Percentiles rank a stretch among this genome's conserved stretches.
phyloP scores from a whole-genome alignment of 257 asterid genomes.

The Salvia rosmarinus region DNA sequence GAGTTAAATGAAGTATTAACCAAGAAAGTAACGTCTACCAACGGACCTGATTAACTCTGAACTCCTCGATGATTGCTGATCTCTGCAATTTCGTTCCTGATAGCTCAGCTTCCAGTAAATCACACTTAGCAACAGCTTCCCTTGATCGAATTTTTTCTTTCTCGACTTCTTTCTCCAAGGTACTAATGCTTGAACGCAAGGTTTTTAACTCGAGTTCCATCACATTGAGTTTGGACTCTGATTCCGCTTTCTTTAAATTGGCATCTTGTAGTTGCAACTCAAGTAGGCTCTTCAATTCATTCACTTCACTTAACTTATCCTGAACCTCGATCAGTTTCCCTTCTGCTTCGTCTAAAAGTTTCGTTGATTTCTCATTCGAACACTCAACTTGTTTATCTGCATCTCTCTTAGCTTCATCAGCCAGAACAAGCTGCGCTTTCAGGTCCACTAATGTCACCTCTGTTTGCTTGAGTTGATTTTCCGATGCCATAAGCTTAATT shows the following conservation, averaged over 20 bases:
- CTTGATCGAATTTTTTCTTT: constrained; percentile 48
- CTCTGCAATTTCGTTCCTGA: constrained; percentile 55
- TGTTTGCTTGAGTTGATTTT: constrained; percentile 53
- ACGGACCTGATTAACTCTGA: constrained; percentile 67
- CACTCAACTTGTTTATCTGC: constrained; percentile 47
- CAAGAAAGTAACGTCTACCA: constrained; percentile 5
- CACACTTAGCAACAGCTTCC: constrained; percentile 57
- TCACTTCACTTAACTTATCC: constrained; percentile 45
- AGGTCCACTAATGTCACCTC: constrained; percentile 45
- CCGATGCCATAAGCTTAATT: constrained; percentile 56
- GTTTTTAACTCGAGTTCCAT: constrained; percentile 48
- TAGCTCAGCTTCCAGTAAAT: constrained; percentile 50
- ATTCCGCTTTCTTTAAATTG: constrained; percentile 45
- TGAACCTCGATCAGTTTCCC: constrained; percentile 39
- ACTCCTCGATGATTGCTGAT: constrained; percentile 51
- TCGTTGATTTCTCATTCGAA: constrained; percentile 40
- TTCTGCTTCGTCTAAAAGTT: constrained; percentile 58
- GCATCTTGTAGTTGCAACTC: constrained; percentile 52
- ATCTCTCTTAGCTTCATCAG: constrained; percentile 54
- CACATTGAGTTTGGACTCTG: constrained; percentile 49
- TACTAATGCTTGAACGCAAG: constrained; percentile 43
- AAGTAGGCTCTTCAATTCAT: constrained; percentile 42
- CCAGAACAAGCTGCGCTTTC: constrained; percentile 49
- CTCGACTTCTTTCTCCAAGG: constrained; percentile 49
- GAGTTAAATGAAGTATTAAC: constrained; percentile 2